Evolutionary conservation across 495 filamentous ascomycete genomes (phyloP).

Genomic region (Tuber borchii): DNA sequence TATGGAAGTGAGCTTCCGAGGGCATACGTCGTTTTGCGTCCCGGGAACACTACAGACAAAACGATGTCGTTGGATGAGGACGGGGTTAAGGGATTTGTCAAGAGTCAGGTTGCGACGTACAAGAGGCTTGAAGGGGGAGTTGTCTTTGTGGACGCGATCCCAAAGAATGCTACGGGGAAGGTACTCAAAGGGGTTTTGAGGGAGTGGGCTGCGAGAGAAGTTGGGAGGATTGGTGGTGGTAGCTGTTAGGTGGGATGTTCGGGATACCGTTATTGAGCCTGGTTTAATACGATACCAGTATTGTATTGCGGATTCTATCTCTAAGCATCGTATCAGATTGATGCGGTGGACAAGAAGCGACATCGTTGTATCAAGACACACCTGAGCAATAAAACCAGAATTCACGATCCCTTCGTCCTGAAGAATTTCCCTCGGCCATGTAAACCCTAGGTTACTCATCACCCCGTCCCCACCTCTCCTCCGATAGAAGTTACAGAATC

Average conservation of each 20-base stretch:
- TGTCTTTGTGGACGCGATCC: constrained; percentile 55
- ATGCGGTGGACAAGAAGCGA: not conserved
- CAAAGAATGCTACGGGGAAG: constrained; percentile 61
- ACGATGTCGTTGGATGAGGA: constrained; percentile 42
- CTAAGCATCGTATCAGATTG: not conserved
- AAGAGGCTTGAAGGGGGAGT: constrained; percentile 62
- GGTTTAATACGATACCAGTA: not conserved
- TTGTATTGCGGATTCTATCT: not conserved
- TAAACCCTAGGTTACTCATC: not conserved
- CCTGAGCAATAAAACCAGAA: not conserved
- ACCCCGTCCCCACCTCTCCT: not conserved
- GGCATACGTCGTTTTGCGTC: constrained; percentile 47
- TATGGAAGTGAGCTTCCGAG: constrained; percentile 54
- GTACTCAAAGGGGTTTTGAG: constrained; percentile 52
- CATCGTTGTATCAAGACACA: not conserved
- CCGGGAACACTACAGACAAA: constrained; percentile 9
- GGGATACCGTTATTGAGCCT: not conserved
- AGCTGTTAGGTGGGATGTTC: not conserved
- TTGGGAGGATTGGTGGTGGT: constrained; percentile 4
- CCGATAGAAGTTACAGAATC: no score
- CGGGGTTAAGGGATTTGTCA: constrained; percentile 47
- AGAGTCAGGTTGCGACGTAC: constrained; percentile 48
- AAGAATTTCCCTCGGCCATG: not conserved
- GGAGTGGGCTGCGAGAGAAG: constrained; percentile 42
- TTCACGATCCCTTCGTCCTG: not conserved